Conservation (phyloP, 352 stramenopile genomes). For the Globisporangium canariense region DNA sequence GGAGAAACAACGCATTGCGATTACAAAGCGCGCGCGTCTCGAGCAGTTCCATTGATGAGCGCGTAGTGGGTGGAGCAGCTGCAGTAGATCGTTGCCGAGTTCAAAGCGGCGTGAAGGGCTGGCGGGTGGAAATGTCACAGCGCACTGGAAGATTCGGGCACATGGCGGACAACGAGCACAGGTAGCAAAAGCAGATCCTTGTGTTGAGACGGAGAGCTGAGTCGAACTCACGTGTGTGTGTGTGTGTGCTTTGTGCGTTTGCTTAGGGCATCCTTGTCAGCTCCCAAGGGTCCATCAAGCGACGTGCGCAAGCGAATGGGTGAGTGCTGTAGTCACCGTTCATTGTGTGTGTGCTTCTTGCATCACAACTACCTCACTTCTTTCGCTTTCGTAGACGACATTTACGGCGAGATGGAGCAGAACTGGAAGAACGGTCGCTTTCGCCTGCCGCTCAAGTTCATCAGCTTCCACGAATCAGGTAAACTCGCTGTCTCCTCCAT, state of each 20-base stretch:
- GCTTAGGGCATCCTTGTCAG: slow-evolving; percentile 8
- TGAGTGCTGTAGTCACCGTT: slow-evolving; percentile 5
- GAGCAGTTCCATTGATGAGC: not conserved
- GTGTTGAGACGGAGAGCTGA: not conserved
- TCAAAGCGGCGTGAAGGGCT: not conserved
- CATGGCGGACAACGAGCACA: slow-evolving; percentile 6
- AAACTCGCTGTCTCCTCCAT: not conserved
- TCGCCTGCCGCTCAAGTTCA: slow-evolving; percentile 62
- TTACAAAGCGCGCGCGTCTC: not conserved
- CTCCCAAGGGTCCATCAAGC: slow-evolving; percentile 22
- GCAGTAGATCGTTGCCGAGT: not conserved
- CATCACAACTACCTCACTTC: not conserved
- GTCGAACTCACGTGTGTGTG: not conserved
- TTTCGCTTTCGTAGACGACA: slow-evolving; percentile 32
- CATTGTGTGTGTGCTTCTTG: not conserved
- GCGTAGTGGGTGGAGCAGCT: not conserved
- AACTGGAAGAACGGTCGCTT: slow-evolving; percentile 43
- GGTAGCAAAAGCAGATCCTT: not conserved
- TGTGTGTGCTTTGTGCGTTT: not conserved
- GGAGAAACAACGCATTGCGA: not conserved
- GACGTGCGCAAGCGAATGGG: slow-evolving; percentile 49
- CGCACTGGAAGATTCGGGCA: slow-evolving; percentile 1
- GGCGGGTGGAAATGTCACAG: not conserved
- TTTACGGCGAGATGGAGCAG: slow-evolving; percentile 67
- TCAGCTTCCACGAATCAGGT: slow-evolving; percentile 63